Percentiles rank a stretch among this genome's conserved stretches.
Evolutionary conservation across 2,329 filamentous ascomycete species (phyloP).

Genomic region (Metarhizium album): DNA sequence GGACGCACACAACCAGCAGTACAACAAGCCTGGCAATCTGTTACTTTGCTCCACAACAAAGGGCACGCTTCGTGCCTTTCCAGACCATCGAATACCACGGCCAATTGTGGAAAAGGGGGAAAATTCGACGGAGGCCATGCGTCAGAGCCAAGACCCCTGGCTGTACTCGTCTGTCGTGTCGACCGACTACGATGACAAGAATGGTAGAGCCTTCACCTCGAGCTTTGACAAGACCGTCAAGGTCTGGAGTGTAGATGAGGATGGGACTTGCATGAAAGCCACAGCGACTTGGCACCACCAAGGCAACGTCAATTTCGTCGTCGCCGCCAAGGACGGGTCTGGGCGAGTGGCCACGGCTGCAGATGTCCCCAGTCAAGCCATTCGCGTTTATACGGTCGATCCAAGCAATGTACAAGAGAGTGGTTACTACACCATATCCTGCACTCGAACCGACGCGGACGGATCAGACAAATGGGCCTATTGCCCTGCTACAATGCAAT

Average conservation of each 20-base stretch:
- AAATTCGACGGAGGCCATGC: slow-evolving; percentile 46
- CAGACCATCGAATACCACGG: slow-evolving; percentile 46
- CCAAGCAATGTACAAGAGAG: slow-evolving; percentile 24
- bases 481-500: slow-evolving; percentile 52
- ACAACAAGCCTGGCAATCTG: slow-evolving; percentile 54
- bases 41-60: slow-evolving; percentile 38
- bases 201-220: slow-evolving; percentile 42
- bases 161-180: slow-evolving; percentile 54
- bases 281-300: slow-evolving; percentile 42
- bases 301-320: slow-evolving; percentile 53
- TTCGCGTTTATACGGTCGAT: slow-evolving; percentile 44
- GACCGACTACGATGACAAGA: slow-evolving; percentile 40
- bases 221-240: slow-evolving; percentile 54
- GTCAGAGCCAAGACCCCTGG: slow-evolving; percentile 49
- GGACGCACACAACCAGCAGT: slow-evolving; percentile 52
- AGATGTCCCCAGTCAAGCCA: slow-evolving; percentile 41
- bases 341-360: slow-evolving; percentile 48
- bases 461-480: slow-evolving; percentile 46
- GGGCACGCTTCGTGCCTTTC: slow-evolving; percentile 37
- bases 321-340: slow-evolving; percentile 35
- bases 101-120: slow-evolving; percentile 41
- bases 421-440: slow-evolving; percentile 29
- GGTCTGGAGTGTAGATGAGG: slow-evolving; percentile 36
- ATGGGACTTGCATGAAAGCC: slow-evolving; percentile 30
- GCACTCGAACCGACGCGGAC: slow-evolving; percentile 24